Conservation (phyloP, 768 basidiomycete genomes). For the Mycena floridula region DNA sequence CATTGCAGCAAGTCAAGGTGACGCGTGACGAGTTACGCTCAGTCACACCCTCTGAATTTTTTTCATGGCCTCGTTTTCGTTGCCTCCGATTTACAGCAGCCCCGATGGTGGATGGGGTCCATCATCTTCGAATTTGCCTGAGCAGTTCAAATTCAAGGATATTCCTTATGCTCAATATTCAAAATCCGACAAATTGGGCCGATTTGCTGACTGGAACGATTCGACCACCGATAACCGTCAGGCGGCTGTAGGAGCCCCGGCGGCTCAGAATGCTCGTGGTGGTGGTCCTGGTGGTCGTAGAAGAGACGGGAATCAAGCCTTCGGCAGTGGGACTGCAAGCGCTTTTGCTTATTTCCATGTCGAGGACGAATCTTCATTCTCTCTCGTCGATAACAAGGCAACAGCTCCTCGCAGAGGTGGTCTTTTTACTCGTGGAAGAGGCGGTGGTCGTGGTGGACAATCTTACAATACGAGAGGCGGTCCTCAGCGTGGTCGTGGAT, state of each 20-base stretch:
- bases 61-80: constrained; percentile 72
- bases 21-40: constrained; percentile 19
- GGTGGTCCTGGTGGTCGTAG: constrained; percentile 49
- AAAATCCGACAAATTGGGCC: constrained; percentile 96
- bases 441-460: constrained; percentile 44
- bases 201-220: constrained; percentile 98
- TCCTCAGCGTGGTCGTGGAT: constrained; percentile 38
- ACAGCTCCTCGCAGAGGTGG: constrained; percentile 67
- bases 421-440: constrained; percentile 51
- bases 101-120: constrained; percentile 94
- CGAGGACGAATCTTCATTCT: constrained; percentile 96
- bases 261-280: constrained; percentile 42
- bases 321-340: constrained; percentile 84
- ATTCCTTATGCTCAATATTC: constrained; percentile 98
- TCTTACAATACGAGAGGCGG: constrained; percentile 38
- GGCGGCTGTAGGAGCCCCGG: constrained; percentile 40
- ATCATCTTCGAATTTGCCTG: constrained; percentile 69
- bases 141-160: constrained; percentile 96
- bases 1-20: constrained; percentile 39
- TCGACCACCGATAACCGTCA: constrained; percentile 59
- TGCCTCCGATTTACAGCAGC: constrained; percentile 87
- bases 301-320: constrained; percentile 76
- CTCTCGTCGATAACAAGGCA: constrained; percentile 87
- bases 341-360: constrained; percentile 97
- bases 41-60: constrained; percentile 18